phyloP scores from a whole-genome alignment of 495 filamentous ascomycete species.

The Rhypophila decipiens region DNA sequence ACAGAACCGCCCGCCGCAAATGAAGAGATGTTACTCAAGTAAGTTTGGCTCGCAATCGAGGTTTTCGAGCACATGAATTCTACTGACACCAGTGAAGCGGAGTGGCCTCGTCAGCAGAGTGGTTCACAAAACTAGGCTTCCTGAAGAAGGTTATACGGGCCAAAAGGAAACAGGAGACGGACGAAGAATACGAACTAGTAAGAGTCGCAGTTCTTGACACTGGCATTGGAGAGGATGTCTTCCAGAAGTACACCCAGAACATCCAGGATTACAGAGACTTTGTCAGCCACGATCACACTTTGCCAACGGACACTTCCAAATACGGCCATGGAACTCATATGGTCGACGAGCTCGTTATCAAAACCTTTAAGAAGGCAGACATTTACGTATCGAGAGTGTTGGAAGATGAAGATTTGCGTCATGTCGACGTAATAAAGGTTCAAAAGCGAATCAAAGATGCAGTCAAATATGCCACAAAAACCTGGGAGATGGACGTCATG shows the following conservation, averaged over 20 bases:
- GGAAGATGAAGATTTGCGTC: background rate
- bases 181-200: too few species aligned
- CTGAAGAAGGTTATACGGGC: too few species aligned
- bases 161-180: too few species aligned
- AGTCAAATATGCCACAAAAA: constrained; percentile 4
- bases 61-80: too few species aligned
- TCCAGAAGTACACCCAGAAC: background rate
- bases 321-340: constrained; percentile 16
- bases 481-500: constrained; percentile 10
- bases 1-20: too few species aligned
- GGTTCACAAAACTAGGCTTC: too few species aligned
- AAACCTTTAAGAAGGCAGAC: constrained; percentile 10
- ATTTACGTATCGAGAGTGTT: constrained; percentile 7
- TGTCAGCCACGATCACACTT: constrained; percentile 7
- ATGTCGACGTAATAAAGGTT: background rate
- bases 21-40: too few species aligned
- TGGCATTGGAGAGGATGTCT: constrained; percentile 4
- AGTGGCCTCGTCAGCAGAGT: too few species aligned
- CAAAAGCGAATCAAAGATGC: background rate
- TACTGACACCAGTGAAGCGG: too few species aligned
- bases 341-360: constrained; percentile 8
- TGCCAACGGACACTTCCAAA: constrained; percentile 4
- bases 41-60: too few species aligned
- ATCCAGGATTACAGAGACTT: constrained; percentile 17
- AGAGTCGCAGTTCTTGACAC: constrained; percentile 17